These are phyloP conservation scores for Pezicula neosporulosa DNA, from an alignment of 2,329 filamentous ascomycete species.

Conservation along the genomic window DNA sequence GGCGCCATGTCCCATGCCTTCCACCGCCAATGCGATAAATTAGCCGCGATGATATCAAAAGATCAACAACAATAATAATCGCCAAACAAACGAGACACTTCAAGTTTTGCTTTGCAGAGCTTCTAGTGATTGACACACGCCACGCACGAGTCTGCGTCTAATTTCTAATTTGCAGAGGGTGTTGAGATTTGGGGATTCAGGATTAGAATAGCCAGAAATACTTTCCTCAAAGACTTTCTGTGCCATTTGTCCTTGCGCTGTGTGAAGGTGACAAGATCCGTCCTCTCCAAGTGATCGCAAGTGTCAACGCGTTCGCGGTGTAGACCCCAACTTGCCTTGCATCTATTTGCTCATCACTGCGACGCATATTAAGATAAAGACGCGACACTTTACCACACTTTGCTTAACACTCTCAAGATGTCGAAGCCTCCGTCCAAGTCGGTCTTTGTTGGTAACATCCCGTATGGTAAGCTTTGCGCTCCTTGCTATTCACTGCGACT, in stretches of 20 bases:
- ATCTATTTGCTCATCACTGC: slow-evolving; percentile 3
- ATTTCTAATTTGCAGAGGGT: not conserved
- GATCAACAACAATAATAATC: not conserved
- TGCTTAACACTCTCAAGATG: slow-evolving; percentile 51
- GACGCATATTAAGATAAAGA: not conserved
- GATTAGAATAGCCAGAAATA: slow-evolving; percentile 30
- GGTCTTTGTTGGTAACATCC: slow-evolving; percentile 82
- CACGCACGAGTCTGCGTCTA: not conserved
- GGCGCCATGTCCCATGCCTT: not conserved
- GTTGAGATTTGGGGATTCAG: slow-evolving; percentile 7
- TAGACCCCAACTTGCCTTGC: slow-evolving; percentile 13
- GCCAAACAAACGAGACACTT: not conserved
- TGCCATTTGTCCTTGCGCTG: slow-evolving; percentile 20
- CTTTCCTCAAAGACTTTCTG: slow-evolving; percentile 29
- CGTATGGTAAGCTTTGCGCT: slow-evolving; percentile 60
- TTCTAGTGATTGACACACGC: not conserved
- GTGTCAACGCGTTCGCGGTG: slow-evolving; percentile 11
- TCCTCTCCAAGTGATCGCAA: slow-evolving; percentile 14
- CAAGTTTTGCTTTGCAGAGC: not conserved
- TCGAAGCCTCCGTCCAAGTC: slow-evolving; percentile 73
- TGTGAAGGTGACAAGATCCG: slow-evolving; percentile 19
- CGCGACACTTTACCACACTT: not conserved
- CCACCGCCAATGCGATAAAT: not conserved
- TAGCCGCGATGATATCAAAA: not conserved
- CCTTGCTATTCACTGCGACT: not conserved